These are phyloP conservation scores for Neocatenulostroma microsporum DNA, from an alignment of 2,329 filamentous ascomycete species.

Conservation along the genomic window DNA sequence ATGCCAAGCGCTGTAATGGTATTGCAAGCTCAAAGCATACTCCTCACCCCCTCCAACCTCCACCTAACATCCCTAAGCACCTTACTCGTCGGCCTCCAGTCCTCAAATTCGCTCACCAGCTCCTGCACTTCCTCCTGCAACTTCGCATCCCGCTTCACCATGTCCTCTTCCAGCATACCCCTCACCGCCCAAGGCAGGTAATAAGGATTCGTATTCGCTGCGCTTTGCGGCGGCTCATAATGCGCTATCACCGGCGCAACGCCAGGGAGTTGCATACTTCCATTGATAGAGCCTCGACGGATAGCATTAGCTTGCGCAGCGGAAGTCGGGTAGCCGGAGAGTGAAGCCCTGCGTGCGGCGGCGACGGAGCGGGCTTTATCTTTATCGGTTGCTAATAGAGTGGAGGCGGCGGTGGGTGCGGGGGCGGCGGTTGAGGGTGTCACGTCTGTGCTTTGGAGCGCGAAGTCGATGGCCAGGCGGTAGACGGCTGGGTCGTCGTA, in stretches of 20 bases:
- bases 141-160: conserved; percentile 73
- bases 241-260: conserved; percentile 26
- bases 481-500: conserved; percentile 89
- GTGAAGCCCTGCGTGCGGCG: conserved; percentile 12
- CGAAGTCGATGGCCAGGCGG: conserved; percentile 46
- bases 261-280: conserved; percentile 17
- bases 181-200: conserved; percentile 93
- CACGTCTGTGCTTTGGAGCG: conserved; percentile 39
- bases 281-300: conserved; percentile 25
- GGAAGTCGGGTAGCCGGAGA: conserved; percentile 23
- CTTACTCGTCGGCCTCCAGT: conserved; percentile 86
- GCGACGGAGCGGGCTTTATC: conserved; percentile 15
- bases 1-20: too few relatives aligned
- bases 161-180: conserved; percentile 82
- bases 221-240: conserved; percentile 32
- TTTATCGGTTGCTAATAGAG: conserved; percentile 11
- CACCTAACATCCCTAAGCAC: conserved; percentile 94
- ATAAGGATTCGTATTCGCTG: conserved; percentile 62
- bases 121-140: conserved; percentile 60
- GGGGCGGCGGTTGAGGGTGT: conserved; percentile 5
- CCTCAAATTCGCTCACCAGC: conserved; percentile 79
- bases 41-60: conserved; percentile 80
- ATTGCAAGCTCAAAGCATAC: conserved; percentile 65
- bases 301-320: conserved; percentile 27
- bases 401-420: conserved; percentile 7